phyloP scores from a whole-genome alignment of 257 asterid genomes.

The Cruciata laevipes region DNA sequence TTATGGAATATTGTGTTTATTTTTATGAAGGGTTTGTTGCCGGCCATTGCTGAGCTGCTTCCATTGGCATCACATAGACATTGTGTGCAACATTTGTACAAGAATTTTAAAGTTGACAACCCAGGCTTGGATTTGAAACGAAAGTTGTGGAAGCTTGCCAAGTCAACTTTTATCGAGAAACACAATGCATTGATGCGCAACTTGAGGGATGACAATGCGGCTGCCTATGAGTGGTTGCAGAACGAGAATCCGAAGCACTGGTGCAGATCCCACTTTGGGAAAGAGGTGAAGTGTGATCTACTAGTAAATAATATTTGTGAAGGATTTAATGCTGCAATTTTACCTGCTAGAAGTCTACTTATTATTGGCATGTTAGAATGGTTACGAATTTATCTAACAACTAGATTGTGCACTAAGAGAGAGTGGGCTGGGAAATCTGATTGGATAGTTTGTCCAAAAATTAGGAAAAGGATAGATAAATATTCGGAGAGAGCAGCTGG shows the following conservation, averaged over 20 bases:
- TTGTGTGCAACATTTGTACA: neutral
- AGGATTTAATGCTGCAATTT: neutral
- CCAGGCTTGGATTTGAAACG: neutral
- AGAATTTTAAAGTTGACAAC: neutral
- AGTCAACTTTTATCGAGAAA: neutral
- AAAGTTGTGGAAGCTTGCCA: neutral
- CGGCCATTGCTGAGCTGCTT: neutral
- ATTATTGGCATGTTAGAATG: neutral
- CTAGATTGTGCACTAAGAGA: neutral
- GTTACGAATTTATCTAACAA: neutral
- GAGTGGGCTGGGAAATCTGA: neutral
- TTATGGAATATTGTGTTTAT: neutral
- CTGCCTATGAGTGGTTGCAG: neutral
- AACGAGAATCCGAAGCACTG: neutral
- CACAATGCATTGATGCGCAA: neutral
- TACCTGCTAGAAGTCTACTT: neutral
- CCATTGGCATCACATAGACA: neutral
- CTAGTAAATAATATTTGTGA: neutral
- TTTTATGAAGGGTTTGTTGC: neutral
- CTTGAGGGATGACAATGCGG: neutral
- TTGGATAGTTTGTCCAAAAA: neutral
- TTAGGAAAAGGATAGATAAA: neutral
- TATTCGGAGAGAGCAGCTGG: neutral
- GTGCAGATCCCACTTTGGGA: constrained; percentile 2
- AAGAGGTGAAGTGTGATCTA: neutral